Conservation (phyloP, 2,329 filamentous ascomycete genomes). For the Ascocoryne sarcoides region DNA sequence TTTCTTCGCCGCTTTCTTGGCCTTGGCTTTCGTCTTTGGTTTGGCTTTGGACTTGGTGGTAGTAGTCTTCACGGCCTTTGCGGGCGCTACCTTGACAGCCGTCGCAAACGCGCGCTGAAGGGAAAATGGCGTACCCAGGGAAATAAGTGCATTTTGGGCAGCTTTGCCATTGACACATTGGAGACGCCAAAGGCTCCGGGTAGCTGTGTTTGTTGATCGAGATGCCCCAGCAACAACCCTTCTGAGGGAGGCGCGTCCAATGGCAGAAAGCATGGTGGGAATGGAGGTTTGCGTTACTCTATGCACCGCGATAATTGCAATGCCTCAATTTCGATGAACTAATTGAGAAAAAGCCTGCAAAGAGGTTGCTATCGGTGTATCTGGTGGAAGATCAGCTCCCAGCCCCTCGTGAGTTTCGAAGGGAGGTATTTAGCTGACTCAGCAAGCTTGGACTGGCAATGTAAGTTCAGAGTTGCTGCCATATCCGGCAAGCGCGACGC, state of each 20-base stretch:
- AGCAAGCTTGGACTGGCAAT: too few relatives aligned
- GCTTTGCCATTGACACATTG: constrained; percentile 17
- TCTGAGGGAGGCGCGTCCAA: constrained; percentile 26
- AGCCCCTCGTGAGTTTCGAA: too few relatives aligned
- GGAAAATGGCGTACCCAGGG: constrained; percentile 7
- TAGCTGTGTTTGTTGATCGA: constrained; percentile 22
- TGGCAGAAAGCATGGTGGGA: constrained; percentile 26
- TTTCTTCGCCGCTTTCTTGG: constrained; percentile 19
- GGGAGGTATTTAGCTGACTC: too few relatives aligned
- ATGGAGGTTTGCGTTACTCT: neutral
- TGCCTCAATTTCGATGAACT: too few relatives aligned
- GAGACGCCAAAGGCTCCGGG: constrained; percentile 16
- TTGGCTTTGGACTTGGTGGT: constrained; percentile 4
- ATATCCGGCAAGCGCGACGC: too few relatives aligned
- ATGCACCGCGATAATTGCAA: neutral
- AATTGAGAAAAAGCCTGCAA: too few relatives aligned
- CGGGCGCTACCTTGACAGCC: constrained; percentile 16
- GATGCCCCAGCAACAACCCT: constrained; percentile 18
- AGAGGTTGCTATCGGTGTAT: too few relatives aligned
- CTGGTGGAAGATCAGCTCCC: too few relatives aligned
- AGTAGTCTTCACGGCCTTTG: neutral
- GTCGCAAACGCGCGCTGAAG: constrained; percentile 20
- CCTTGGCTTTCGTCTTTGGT: constrained; percentile 10
- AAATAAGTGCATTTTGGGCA: constrained; percentile 9
- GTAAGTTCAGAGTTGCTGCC: too few relatives aligned